Evolutionary conservation across 2,329 filamentous ascomycete genomes (phyloP), one percentile per base, ranked within the genome.

Genomic region (Fusarium mangiferae): DNA sequence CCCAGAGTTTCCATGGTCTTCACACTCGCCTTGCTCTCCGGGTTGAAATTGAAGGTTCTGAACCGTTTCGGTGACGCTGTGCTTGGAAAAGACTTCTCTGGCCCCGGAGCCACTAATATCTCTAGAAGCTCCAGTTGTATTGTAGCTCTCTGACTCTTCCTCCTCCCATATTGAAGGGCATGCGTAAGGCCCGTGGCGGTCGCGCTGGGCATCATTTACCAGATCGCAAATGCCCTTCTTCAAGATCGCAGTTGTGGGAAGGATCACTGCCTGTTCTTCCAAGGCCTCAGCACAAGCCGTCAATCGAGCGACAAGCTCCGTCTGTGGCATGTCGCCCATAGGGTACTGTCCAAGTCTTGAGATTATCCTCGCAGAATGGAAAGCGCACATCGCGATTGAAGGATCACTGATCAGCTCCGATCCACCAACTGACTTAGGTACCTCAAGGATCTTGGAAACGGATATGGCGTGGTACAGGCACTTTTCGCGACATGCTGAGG

Each of bases 351-450:
- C 70, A 7, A 73, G 33, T 3, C 68, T 63, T 17, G 68, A 73
- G 3, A 73, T 72, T 1, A 73, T 58, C 15, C 70, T 65, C 6
- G 70, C 58, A 20, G 70, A 73, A 5, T 73, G 70, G 4, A 73
- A 73, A 1, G 70, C 70, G 2, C 70, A 72, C 70, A 73, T 72
- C 0, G 68, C 70, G 1, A 73, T 51, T 0, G 68, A 73, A 5
- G 70, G 60, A 22, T 73, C 70, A 7, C 57, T 73, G 15, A 73
- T 69, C 3, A 72, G 20, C 15, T 68, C 64, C 0, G 64, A 49
- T 11, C 58, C 60, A 3, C 64, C 60, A 0, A 62, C 14, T 1
- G 33, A 1, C 18, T 51, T 58, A 0, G 51, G 54, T 14, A 56
- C 54, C 2, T 64, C 51, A 0, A 73, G 46, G 2, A 72, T 49